A percentile compares a stretch with the other conserved stretches of the same genome.
Evolutionary conservation across 2,329 filamentous ascomycete genomes (phyloP).

Genomic region (Scolecobasidium constrictum): DNA sequence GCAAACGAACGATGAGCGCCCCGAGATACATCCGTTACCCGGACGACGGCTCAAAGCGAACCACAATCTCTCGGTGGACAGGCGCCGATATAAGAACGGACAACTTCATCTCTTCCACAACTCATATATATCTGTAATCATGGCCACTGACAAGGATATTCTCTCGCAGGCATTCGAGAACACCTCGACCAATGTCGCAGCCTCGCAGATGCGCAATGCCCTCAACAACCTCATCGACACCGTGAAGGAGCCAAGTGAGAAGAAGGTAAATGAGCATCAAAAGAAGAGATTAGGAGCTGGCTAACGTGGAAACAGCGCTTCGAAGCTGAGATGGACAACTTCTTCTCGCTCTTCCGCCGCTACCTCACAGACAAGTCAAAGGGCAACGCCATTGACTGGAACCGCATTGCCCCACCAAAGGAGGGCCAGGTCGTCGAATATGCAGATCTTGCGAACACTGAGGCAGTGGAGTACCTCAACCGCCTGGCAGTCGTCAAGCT

Average conservation of each 20-base stretch:
- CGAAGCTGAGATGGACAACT: conserved; percentile 99
- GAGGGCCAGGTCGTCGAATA: conserved; percentile 93
- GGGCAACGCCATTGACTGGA: conserved; percentile 93
- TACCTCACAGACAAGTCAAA: conserved; percentile 99
- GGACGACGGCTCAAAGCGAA: too few relatives aligned
- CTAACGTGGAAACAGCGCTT: conserved; percentile 74
- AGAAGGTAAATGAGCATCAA: conserved; percentile 52
- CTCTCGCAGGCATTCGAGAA: conserved; percentile 83
- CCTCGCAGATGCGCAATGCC: conserved; percentile 97
- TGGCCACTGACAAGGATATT: too few relatives aligned
- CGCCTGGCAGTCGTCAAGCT: conserved; percentile 98
- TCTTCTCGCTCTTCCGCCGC: conserved; percentile 95
- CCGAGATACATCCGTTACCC: too few relatives aligned
- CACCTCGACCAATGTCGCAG: conserved; percentile 94
- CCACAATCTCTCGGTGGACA: too few relatives aligned
- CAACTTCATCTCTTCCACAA: too few relatives aligned
- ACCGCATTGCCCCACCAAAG: conserved; percentile 88
- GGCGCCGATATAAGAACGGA: too few relatives aligned
- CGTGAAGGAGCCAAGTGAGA: conserved; percentile 64
- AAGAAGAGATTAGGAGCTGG: conserved; percentile 7
- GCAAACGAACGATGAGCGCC: too few relatives aligned
- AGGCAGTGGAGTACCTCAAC: conserved; percentile 88
- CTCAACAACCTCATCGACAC: conserved; percentile 87
- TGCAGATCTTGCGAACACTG: conserved; percentile 75
- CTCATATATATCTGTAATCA: too few relatives aligned